Evolutionary conservation across 2,329 filamentous ascomycete species (phyloP).

Genomic region (Gnomoniopsis sp.): DNA sequence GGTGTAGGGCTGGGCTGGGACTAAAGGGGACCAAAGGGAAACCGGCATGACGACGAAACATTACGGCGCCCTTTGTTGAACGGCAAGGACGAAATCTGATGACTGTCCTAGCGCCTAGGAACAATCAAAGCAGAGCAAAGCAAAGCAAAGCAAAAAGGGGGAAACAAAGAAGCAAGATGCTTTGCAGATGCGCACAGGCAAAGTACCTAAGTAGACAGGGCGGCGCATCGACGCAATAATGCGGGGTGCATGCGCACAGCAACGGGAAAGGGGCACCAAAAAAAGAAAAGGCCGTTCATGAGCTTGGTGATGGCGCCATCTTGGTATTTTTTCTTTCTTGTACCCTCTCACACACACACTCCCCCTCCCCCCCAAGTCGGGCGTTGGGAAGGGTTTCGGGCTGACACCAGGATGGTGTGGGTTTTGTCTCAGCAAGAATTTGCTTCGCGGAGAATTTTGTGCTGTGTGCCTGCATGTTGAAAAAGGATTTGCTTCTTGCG

Average conservation of each 20-base stretch:
- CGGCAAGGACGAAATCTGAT: too few relatives aligned
- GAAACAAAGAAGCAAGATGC: background rate
- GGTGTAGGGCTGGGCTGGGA: too few relatives aligned
- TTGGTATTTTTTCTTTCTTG: background rate
- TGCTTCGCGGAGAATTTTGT: background rate
- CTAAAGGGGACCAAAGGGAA: too few relatives aligned
- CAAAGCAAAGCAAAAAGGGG: background rate
- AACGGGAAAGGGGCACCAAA: too few relatives aligned
- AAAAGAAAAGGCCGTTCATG: background rate
- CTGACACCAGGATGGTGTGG: background rate
- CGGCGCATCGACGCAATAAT: background rate
- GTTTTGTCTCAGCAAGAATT: background rate
- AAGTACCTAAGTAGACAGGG: background rate
- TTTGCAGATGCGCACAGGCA: background rate
- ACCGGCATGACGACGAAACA: too few relatives aligned
- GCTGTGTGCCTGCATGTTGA: background rate
- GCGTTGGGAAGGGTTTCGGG: too few relatives aligned
- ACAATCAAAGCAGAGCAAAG: background rate
- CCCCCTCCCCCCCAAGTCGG: too few relatives aligned
- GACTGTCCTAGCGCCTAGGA: background rate
- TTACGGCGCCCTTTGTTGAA: too few relatives aligned
- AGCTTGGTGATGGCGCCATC: background rate
- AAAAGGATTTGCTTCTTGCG: background rate
- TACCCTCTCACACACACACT: too few relatives aligned
- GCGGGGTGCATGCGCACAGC: constrained; percentile 15